Evolutionary conservation across 345 rosid species (phyloP), one percentile per base, ranked within the genome.

Genomic region (Bruguiera sexangula): DNA sequence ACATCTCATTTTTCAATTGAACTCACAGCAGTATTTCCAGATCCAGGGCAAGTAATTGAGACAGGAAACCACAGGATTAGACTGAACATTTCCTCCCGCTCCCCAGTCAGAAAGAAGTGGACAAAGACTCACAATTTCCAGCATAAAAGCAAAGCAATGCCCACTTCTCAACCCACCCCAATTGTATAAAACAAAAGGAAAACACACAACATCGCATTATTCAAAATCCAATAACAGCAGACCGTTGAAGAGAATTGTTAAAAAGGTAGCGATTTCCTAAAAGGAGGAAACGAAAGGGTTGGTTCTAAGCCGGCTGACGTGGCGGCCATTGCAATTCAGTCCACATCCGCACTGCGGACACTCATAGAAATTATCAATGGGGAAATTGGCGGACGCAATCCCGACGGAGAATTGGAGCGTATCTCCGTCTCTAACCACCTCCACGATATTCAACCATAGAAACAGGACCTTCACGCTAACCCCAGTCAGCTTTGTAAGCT

Each of bases 291-390:
- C 80, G 64, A 84, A 79, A 36, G 78, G 72, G 70, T 81, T 82
- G 37, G 68, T 59, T 76, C 84, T 67, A 73, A 73, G 79, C 77
- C 78, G 78, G 67, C 80, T 72, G 64, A 60, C 77, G 56, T 73
- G 75, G n/a, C 65, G 30, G 10, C 26, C 81, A 13, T 73, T 74
- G 77, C 98, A 96, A 68, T 84, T 79, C 54, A 96, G 82, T 19
- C 99, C 99, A 77, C 98, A 96, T 0, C 97, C 98, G 73, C 99
- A 96, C 88, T 87, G 96, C 6, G 98, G 99, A 32, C 86, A 86
- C 79, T 76, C 97, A 59, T 65, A 86, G 75, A 96, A 96, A 79
- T 92, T 94, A 21, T 89, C 87, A 62, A 92, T 85, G 18, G 75
- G 61, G 59, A 96, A 96, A 57, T 68, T 72, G 0, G 99, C 97